Conservation (phyloP, 192 early-diverging fungal genomes). For the Physocladia obscura region DNA sequence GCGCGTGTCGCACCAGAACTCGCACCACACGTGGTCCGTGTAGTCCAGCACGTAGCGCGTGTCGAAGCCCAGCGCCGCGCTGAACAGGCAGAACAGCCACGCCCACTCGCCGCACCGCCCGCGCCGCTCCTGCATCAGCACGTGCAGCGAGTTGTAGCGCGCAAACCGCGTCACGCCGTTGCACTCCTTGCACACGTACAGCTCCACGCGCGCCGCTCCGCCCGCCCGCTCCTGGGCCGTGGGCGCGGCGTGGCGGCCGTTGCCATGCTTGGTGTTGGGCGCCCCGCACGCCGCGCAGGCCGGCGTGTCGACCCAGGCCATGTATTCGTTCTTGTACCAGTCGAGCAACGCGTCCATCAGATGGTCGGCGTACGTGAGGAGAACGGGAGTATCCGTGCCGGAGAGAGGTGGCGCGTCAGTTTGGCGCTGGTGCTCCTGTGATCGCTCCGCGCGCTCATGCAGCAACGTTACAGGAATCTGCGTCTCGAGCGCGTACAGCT, state of each 20-base stretch:
- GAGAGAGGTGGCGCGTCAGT: too few species aligned
- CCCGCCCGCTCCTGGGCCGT: constrained; percentile 23
- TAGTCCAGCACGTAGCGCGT: constrained; percentile 45
- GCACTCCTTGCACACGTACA: constrained; percentile 34
- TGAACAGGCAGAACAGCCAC: constrained; percentile 39
- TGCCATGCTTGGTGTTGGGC: constrained; percentile 1
- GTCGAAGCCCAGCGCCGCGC: constrained; percentile 42
- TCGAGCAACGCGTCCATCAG: constrained; percentile 35
- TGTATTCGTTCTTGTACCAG: constrained; percentile 49
- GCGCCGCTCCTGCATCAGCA: constrained; percentile 38
- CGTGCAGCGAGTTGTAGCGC: constrained; percentile 38
- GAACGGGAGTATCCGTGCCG: neutral
- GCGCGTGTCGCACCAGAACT: constrained; percentile 31
- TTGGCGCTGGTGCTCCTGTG: neutral
- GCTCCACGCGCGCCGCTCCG: constrained; percentile 31
- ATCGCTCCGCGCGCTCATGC: constrained; percentile 30
- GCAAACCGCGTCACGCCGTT: constrained; percentile 35
- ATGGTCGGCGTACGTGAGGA: constrained; percentile 19
- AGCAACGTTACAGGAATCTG: constrained; percentile 37
- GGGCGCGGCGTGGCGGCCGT: constrained; percentile 16
- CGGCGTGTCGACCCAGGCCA: constrained; percentile 42
- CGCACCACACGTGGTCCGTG: constrained; percentile 52
- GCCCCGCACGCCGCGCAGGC: constrained; percentile 36
- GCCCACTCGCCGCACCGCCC: constrained; percentile 54
- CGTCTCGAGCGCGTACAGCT: constrained; percentile 30